Evolutionary conservation across 2,329 filamentous ascomycete species (phyloP), one percentile per base, ranked within the genome.

Genomic region (Arthrinium phaeospermum): DNA sequence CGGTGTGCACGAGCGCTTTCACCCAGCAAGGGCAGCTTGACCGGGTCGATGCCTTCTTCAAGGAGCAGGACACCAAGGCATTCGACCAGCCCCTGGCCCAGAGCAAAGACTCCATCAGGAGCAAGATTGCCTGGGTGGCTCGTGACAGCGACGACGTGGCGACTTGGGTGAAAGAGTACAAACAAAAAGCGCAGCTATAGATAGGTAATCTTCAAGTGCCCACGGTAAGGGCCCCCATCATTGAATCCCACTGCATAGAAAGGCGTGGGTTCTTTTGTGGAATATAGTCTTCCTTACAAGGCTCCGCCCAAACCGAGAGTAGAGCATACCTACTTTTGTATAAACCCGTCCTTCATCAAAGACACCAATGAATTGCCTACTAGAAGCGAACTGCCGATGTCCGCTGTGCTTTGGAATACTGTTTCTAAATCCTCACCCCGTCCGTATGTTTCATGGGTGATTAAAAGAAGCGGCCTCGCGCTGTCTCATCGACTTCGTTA

Each of bases 31-130:
- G 93, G 77, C 94, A 98, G 83, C 86, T 96, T 72, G 88, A 91
- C 74, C 89, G 91, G 73, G 91, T 98, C 34, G 88, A 96, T 82
- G 85, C 86, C 6, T 98, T 98, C 88, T 98, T 98, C 80, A 87
- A 86, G 46, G 86, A 88, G 75, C 94, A 94, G 86, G 94, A 93
- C 81, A 97, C 92, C 73, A 97, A 87, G 82, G 90, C 94, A 61
- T 98, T 94, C 79, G 94, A 97, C 79, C 92, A 95, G 81, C 91
- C 93, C 68, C 86, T 98, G 72, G 94, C 94, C n/a, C 96, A 98
- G 86, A 96, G 93, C 81, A 88, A 93, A 76, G 96, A 98, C 81
- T 88, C 91, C 4, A 92, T 98, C 78, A 90, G 90, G 74, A 95
- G 95, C 71, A 98, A 98, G 90, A 88, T 92, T 77, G 89, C 91